Base-by-base conservation (phyloP, 2,329 filamentous ascomycete species). In the Microdochium nivale region DNA sequence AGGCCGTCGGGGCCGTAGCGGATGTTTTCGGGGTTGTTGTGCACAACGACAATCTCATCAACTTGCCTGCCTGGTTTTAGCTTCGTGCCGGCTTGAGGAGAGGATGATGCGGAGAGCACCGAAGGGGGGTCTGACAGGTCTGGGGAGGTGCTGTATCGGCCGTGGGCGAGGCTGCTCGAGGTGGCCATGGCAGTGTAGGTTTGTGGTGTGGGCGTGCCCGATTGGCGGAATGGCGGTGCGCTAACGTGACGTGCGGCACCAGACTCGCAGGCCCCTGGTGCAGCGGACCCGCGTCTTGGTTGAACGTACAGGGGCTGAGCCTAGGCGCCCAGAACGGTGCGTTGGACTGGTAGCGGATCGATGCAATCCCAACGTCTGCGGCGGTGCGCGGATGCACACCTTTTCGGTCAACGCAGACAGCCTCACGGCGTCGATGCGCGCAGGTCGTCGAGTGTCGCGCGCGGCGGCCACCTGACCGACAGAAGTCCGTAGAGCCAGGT, bases 51-150 rank as follows among this genome's bases (percentile, higher is more conserved):
- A 35, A 65, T 65, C 53, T 67, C 64, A 37, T 66, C 64, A 7
- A 58, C 49, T 50, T 65, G 60, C 3, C 55, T 59, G 23, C 59
- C 62, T 46, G 55, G 54, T 44, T 60, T 60, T 32, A 53, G 30
- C 52, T 57, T 57, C 19, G 54, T 56, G 24, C 59, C 59, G 21
- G 56, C 60, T 16, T 52, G 53, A 16, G 64, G 63, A 11, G 63
- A 66, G 40, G 56, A 51, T 46, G 62, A 62, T 48, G 58, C 63
- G 10, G 64, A 66, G 19, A 66, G 53, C 54, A 64, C 60, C 21
- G 63, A 66, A 27, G 64, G 63, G 19, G 63, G 64, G 49, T 65
- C 63, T 35, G 63, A 66, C 46, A 67, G 51, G 30, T 67, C 64
- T 10, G 63, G 63, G 21, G 64, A 67, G 46, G 64, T 65, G 48